Percentiles rank a stretch among this genome's conserved stretches.
These are phyloP conservation scores for Diplodia seriata DNA, from an alignment of 2,329 filamentous ascomycete genomes.

Conservation along the genomic window DNA sequence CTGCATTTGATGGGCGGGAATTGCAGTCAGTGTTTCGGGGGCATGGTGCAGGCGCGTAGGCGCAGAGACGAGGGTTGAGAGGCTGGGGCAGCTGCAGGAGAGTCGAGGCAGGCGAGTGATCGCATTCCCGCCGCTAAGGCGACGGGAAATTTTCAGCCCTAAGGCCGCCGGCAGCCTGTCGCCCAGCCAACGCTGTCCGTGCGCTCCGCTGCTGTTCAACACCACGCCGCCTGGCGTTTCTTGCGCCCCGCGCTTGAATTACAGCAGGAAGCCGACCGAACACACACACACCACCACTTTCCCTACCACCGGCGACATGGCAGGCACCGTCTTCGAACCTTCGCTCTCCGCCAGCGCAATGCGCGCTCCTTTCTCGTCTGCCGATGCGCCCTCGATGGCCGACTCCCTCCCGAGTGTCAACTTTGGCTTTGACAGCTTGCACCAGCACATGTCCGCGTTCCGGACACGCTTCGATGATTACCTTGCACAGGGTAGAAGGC, in stretches of 20 bases:
- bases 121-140: conserved; percentile 18
- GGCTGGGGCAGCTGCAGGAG: not conserved
- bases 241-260: not conserved
- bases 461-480: conserved; percentile 90
- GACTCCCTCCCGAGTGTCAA: conserved; percentile 86
- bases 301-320: conserved; percentile 33
- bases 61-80: conserved; percentile 16
- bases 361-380: conserved; percentile 62
- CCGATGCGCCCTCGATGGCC: conserved; percentile 70
- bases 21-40: conserved; percentile 4
- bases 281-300: not conserved
- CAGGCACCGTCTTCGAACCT: conserved; percentile 69
- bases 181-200: conserved; percentile 1
- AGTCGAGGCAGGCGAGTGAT: conserved; percentile 17
- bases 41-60: conserved; percentile 9
- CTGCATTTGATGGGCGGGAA: conserved; percentile 16
- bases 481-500: conserved; percentile 88
- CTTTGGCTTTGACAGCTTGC: conserved; percentile 94
- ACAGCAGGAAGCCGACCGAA: not conserved
- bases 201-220: not conserved
- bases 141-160: conserved; percentile 25
- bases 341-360: conserved; percentile 70
- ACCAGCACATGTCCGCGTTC: conserved; percentile 93
- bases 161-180: not conserved
- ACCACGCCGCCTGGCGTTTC: not conserved